Evolutionary conservation across 371 early-diverging fungal species (phyloP).

Genomic region (Mortierella sp.): DNA sequence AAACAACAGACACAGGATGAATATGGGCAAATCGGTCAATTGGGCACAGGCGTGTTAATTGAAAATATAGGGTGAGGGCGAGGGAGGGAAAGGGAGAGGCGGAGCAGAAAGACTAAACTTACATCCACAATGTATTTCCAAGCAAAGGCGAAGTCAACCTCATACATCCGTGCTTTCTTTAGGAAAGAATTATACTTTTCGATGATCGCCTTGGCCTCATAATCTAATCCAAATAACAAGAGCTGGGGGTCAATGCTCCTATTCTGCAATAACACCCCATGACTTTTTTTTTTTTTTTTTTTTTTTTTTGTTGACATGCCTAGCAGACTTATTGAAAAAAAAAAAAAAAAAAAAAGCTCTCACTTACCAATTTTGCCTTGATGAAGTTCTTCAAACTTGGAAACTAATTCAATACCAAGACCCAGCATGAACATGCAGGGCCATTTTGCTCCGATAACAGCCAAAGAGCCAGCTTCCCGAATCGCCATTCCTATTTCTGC

Average conservation of each 20-base stretch:
- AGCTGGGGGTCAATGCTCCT: neutral
- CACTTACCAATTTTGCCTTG: neutral
- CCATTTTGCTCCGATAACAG: conserved; percentile 64
- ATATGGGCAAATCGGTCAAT: neutral
- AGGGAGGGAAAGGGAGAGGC: neutral
- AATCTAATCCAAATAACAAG: conserved; percentile 18
- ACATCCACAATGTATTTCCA: conserved; percentile 30
- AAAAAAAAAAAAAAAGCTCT: neutral
- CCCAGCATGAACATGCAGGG: conserved; percentile 67
- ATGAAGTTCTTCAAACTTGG: conserved; percentile 19
- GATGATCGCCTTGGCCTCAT: conserved; percentile 19
- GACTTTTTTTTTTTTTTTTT: neutral
- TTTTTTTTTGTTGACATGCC: neutral
- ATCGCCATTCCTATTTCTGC: conserved; percentile 46
- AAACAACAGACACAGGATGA: neutral
- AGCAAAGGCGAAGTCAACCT: conserved; percentile 24
- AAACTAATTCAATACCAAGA: conserved; percentile 61
- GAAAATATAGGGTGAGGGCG: neutral
- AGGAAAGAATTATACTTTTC: conserved; percentile 32
- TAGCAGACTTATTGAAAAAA: neutral
- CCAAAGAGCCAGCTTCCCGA: neutral
- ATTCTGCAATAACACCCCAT: neutral
- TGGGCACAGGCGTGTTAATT: neutral
- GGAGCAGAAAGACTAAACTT: neutral
- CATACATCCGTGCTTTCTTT: conserved; percentile 22